Percentiles rank a stretch among this genome's conserved stretches.
phyloP scores from a whole-genome alignment of 192 early-diverging fungal species.

The Kappamyces sp. region DNA sequence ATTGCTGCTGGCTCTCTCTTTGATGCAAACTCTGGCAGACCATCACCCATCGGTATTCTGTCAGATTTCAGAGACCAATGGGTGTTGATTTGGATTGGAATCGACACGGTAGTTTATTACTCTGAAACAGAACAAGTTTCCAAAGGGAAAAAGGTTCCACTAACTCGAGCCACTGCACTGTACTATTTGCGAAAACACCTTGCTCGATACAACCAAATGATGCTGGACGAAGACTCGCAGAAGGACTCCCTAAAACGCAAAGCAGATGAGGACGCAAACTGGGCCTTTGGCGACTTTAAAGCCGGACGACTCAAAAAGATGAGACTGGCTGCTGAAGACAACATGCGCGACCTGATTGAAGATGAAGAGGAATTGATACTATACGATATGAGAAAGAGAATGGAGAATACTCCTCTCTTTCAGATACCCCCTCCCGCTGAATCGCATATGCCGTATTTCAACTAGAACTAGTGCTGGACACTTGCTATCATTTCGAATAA shows the following conservation, averaged over 20 bases:
- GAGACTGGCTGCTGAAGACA: not conserved
- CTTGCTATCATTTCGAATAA: too few relatives aligned
- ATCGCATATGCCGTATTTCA: constrained; percentile 5
- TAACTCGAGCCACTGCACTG: not conserved
- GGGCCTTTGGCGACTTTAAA: not conserved
- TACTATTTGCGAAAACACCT: not conserved
- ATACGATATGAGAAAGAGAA: constrained; percentile 1
- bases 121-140: not conserved
- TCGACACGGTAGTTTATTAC: not conserved
- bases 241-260: too few relatives aligned
- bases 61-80: not conserved
- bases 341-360: not conserved
- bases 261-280: not conserved
- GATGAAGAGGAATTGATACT: not conserved
- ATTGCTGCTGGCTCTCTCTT: constrained; percentile 1
- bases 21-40: not conserved
- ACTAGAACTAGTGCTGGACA: too few relatives aligned
- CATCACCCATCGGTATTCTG: not conserved
- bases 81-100: constrained; percentile 1
- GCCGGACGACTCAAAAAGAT: not conserved
- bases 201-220: not conserved
- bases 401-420: not conserved
- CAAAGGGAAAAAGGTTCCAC: not conserved
- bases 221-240: too few relatives aligned
- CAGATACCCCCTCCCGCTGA: not conserved